Evolutionary conservation across 2,329 filamentous ascomycete species (phyloP), one percentile per base, ranked within the genome.

Genomic region (Parafenestella ontariensis): DNA sequence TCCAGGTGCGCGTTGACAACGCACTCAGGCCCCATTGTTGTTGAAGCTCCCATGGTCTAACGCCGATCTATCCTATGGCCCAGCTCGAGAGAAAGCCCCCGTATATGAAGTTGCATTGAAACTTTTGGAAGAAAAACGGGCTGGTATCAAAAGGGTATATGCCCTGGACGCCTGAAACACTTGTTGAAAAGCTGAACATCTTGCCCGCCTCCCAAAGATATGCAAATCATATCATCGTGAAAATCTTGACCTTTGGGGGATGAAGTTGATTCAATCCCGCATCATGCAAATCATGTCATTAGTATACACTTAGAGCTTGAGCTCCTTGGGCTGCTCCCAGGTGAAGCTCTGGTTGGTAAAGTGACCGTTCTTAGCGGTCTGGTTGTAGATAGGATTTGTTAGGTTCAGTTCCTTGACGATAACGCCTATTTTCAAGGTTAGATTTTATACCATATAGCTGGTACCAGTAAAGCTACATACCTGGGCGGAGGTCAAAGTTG

Each of bases 311-410:
- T 96, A 98, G 81, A 91, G 89, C 82, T 90, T 93, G 76, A 99
- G 91, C 69, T 84, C 73, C 91, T 96, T 97, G 76, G 95, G 94
- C 87, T 98, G 87, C 88, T 99, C 95, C 95, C 95, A 99, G 81
- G 84, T 87, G 87, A 99, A 99, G 80, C 80, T 84, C 87, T 96
- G 95, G 90, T 97, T 95, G 81, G 92, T 96, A 82, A 99, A 99
- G 87, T 99, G 95, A 72, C 95, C 95, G 83, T 98, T 98, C 91
- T 97, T 97, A 82, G 95, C 95, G 54, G 95, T 99, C 85, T 94
- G 87, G 86, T 88, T 88, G 89, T 99, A 99, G 85, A 98, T 97
- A 77, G 95, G 95, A 82, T 92, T 92, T 80, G 88, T 89, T 66
- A 99, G 87, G 82, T 95, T 89, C 66, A 99, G 90, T 83, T 97